Conservation (phyloP, 306 rosid species). For the Gastrolobium villosum region DNA sequence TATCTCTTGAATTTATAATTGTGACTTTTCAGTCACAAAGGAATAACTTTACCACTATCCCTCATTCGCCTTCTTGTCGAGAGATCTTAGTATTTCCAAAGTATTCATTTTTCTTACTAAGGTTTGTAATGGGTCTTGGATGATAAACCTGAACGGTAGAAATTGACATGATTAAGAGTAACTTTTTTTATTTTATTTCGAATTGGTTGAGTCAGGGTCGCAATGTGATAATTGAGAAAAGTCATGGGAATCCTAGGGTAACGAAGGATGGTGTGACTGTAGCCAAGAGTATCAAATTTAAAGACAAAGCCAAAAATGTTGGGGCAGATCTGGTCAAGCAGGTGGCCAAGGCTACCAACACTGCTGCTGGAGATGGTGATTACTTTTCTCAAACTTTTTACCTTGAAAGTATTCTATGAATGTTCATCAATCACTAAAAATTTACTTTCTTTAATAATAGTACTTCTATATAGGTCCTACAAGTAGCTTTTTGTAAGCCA, state of each 20-base stretch:
- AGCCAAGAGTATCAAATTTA: conserved; percentile 84
- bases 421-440: not conserved
- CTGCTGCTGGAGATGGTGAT: conserved; percentile 92
- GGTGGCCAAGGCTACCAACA: conserved; percentile 93
- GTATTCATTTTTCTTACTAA: not conserved
- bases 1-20: no score
- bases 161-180: not conserved
- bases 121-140: not conserved
- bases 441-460: conserved; percentile 19
- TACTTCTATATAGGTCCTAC: not conserved
- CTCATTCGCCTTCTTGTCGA: no score
- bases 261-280: conserved; percentile 97
- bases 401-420: not conserved
- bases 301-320: conserved; percentile 76
- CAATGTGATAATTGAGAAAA: conserved; percentile 83
- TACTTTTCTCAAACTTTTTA: conserved; percentile 18
- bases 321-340: conserved; percentile 93
- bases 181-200: conserved; percentile 3
- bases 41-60: no score
- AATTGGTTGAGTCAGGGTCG: conserved; percentile 78
- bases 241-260: conserved; percentile 67
- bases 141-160: not conserved
- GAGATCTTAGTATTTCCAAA: conserved; percentile 8
- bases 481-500: not conserved
- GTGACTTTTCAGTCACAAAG: no score